Evolutionary conservation across 78 protist species (phyloP).

Genomic region (Dictyostelium capitatum): DNA sequence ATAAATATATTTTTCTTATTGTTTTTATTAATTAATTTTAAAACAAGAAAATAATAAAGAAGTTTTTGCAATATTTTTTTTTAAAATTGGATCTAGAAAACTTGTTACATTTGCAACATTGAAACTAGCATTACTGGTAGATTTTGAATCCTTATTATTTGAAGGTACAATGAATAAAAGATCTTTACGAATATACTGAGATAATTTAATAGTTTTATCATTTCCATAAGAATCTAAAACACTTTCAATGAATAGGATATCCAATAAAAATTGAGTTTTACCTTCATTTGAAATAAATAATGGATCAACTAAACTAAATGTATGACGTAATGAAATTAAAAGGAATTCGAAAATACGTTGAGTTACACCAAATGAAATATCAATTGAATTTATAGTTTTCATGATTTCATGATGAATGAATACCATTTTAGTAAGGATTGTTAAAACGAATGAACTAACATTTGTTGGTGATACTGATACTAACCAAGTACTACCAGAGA

Average conservation of each 20-base stretch:
- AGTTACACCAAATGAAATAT: slow-evolving; percentile 27
- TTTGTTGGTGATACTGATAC: slow-evolving; percentile 3
- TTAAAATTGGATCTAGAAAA: slow-evolving; percentile 11
- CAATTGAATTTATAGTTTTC: slow-evolving; percentile 57
- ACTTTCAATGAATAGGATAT: slow-evolving; percentile 40
- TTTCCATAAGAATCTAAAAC: slow-evolving; percentile 5
- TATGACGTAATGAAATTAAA: slow-evolving; percentile 17
- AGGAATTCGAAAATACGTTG: slow-evolving; percentile 38
- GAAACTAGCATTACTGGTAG: not conserved
- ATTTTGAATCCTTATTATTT: not conserved
- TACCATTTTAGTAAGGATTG: slow-evolving; percentile 52
- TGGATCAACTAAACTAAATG: slow-evolving; percentile 20
- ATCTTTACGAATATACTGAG: slow-evolving; percentile 13
- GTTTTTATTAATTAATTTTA: slow-evolving; percentile 11
- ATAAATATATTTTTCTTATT: too few relatives aligned
- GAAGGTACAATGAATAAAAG: not conserved
- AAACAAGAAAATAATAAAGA: slow-evolving; percentile 38
- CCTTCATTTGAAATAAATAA: slow-evolving; percentile 6
- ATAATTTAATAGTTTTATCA: slow-evolving; percentile 31
- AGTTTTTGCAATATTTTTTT: slow-evolving; percentile 17
- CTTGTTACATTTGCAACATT: not conserved
- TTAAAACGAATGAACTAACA: slow-evolving; percentile 14
- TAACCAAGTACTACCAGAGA: slow-evolving; percentile 29
- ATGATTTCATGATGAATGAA: slow-evolving; percentile 69
- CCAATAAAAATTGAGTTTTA: slow-evolving; percentile 38